Conservation (phyloP, 1,139 yeast species). For the Lodderomyces orthopsilosis region DNA sequence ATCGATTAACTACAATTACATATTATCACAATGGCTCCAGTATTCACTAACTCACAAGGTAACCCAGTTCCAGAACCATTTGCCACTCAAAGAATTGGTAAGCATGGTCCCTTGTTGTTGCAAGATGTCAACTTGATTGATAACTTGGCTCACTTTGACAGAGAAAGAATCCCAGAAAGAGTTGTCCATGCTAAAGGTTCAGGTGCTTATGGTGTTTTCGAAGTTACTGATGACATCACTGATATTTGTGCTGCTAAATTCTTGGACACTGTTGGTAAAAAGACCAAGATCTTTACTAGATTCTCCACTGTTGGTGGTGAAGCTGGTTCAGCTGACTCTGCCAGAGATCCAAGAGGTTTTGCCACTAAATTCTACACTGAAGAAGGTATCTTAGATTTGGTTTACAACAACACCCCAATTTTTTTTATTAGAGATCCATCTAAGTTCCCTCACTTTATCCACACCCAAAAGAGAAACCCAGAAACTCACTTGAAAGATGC, state of each 20-base stretch:
- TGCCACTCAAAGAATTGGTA: conserved; percentile 73
- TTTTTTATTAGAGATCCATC: conserved; percentile 85
- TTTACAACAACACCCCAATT: conserved; percentile 85
- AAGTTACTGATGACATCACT: conserved; percentile 76
- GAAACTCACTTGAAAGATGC: conserved; percentile 80
- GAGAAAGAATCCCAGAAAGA: conserved; percentile 87
- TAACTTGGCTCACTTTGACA: conserved; percentile 76
- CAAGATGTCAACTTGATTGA: conserved; percentile 81
- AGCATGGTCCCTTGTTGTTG: conserved; percentile 70
- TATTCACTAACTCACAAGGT: conserved; percentile 70
- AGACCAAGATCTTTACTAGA: conserved; percentile 70
- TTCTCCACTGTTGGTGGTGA: conserved; percentile 93
- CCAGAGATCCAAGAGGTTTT: conserved; percentile 90
- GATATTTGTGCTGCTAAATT: conserved; percentile 73
- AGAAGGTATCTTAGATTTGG: conserved; percentile 87
- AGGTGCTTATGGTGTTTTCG: conserved; percentile 80
- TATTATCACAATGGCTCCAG: conserved; percentile 30
- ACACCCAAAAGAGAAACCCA: conserved; percentile 80
- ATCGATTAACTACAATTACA: neutral
- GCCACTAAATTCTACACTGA: conserved; percentile 81
- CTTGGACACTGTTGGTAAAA: conserved; percentile 70
- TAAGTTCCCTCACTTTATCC: conserved; percentile 86
- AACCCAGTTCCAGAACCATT: conserved; percentile 66
- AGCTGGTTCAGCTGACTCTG: conserved; percentile 78
- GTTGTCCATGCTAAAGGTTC: conserved; percentile 91